Evolutionary conservation across 306 rosid genomes (phyloP).

Genomic region (Rosa lucieae): DNA sequence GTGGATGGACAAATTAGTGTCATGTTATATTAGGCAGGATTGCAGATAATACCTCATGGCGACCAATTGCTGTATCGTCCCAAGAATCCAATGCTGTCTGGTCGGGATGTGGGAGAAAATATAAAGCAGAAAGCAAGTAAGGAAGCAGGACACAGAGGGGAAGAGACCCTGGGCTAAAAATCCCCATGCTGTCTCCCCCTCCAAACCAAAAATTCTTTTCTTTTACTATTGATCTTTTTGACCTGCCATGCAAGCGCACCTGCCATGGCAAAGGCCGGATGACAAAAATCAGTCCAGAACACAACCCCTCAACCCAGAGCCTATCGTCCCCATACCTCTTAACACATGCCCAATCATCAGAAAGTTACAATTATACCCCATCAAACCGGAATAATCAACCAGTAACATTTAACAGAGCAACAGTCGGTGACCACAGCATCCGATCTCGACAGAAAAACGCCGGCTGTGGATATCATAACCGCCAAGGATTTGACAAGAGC

Average conservation of each 20-base stretch:
- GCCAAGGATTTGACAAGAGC: neutral
- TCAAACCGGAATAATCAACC: too few relatives aligned
- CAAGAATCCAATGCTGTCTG: neutral
- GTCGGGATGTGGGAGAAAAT: neutral
- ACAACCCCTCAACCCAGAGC: neutral
- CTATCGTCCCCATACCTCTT: neutral
- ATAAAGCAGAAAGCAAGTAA: neutral
- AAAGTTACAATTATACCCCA: neutral
- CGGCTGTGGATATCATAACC: too few relatives aligned
- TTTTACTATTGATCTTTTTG: slow-evolving; percentile 48
- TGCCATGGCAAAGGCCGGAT: slow-evolving; percentile 94
- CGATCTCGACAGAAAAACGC: too few relatives aligned
- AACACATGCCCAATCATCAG: neutral
- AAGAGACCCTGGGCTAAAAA: slow-evolving; percentile 57
- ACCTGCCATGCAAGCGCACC: slow-evolving; percentile 99
- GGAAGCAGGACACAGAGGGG: slow-evolving; percentile 14
- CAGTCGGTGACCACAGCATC: too few relatives aligned
- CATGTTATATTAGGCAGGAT: neutral
- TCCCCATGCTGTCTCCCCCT: slow-evolving; percentile 67
- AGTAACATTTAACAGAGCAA: too few relatives aligned
- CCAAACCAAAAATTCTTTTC: slow-evolving; percentile 26
- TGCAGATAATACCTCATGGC: neutral
- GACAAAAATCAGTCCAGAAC: slow-evolving; percentile 42
- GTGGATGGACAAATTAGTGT: neutral
- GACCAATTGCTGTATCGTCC: neutral